Evolutionary conservation across 1,284 basidiomycete species (phyloP).

Genomic region (Rhodotorula glutinis): DNA sequence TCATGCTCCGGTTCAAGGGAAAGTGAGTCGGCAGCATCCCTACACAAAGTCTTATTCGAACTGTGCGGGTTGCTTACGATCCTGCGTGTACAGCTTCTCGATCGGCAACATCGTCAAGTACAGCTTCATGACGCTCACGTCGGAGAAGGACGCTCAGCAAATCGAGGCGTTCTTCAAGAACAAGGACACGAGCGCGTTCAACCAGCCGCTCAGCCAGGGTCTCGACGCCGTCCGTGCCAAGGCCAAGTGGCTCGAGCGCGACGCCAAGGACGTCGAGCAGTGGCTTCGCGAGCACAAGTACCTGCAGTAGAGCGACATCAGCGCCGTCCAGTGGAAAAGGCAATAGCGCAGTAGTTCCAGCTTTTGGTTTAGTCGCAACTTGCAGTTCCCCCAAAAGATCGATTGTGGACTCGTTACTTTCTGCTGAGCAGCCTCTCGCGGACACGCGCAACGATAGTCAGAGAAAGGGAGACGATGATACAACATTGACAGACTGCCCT

Average conservation of each 20-base stretch:
- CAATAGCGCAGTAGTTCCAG: too few relatives aligned
- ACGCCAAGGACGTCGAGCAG: constrained; percentile 57
- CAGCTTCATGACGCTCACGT: constrained; percentile 54
- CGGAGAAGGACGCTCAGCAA: constrained; percentile 65
- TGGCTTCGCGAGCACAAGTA: constrained; percentile 58
- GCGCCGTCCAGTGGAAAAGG: too few relatives aligned
- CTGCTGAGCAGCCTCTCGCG: too few relatives aligned
- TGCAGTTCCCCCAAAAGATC: not conserved
- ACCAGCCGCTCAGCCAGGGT: constrained; percentile 43
- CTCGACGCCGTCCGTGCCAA: constrained; percentile 56
- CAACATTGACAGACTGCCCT: not conserved
- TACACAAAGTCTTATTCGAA: not conserved
- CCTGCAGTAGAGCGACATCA: not conserved
- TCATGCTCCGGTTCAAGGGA: constrained; percentile 19
- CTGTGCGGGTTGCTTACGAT: too few relatives aligned
- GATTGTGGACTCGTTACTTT: too few relatives aligned
- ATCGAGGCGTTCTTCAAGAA: constrained; percentile 59
- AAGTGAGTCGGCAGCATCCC: constrained; percentile 16
- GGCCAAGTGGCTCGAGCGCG: constrained; percentile 56
- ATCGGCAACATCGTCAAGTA: constrained; percentile 20
- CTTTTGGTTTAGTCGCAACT: too few relatives aligned
- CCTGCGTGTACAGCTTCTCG: constrained; percentile 52
- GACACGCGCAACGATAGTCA: too few relatives aligned
- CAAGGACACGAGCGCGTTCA: constrained; percentile 30
- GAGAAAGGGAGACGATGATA: not conserved